Conservation (phyloP, 331 rosid genomes). For the Malus hybrid region DNA sequence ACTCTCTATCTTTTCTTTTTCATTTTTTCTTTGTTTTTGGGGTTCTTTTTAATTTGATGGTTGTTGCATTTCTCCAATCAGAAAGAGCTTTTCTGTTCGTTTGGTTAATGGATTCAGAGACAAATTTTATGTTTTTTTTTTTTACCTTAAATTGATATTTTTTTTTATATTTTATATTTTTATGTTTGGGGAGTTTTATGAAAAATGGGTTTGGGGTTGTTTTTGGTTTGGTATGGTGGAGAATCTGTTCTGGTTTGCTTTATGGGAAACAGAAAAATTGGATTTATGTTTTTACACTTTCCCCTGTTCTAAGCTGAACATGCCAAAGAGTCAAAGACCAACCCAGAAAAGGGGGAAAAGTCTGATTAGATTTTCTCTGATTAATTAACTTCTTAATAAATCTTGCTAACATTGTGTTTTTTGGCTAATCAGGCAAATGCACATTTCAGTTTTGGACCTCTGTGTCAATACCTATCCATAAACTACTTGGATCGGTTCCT, state of each 20-base stretch:
- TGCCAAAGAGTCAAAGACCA: not conserved
- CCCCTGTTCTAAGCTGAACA: conserved; percentile 3
- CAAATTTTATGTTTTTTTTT: not conserved
- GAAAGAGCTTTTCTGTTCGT: not conserved
- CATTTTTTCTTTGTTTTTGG: not conserved
- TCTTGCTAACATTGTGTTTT: not conserved
- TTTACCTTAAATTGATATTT: no score
- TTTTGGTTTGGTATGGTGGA: not conserved
- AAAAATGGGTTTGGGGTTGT: not conserved
- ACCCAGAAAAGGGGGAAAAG: not conserved
- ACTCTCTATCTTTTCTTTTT: not conserved
- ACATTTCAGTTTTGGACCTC: conserved; percentile 80
- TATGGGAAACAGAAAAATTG: conserved; percentile 8
- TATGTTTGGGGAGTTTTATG: not conserved
- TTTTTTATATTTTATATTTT: not conserved
- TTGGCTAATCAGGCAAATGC: conserved; percentile 51
- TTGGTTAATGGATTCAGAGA: not conserved
- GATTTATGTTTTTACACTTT: not conserved
- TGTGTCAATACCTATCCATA: conserved; percentile 63
- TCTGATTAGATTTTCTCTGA: not conserved
- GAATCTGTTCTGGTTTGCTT: not conserved
- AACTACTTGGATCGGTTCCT: conserved; percentile 95
- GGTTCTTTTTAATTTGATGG: not conserved
- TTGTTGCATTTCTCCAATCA: not conserved
- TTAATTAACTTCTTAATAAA: conserved; percentile 2